phyloP scores from a whole-genome alignment of 345 rosid genomes.

The Citrus reticulata region DNA sequence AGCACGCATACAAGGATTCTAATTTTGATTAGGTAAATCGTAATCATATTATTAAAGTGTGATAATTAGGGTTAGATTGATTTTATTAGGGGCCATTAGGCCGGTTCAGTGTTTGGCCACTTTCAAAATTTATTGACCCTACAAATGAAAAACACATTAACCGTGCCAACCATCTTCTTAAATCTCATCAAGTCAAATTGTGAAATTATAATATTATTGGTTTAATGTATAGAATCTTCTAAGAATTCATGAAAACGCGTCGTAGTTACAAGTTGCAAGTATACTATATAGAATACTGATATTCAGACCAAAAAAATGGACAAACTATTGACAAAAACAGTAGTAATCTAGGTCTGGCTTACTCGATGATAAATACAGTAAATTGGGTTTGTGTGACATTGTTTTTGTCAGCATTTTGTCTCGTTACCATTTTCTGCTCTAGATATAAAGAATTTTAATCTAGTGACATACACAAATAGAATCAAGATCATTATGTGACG shows the following conservation, averaged over 20 bases:
- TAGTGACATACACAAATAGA: no score
- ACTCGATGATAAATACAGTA: no score
- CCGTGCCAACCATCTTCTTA: background rate
- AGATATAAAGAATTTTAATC: no score
- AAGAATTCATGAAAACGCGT: background rate
- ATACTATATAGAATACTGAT: no score
- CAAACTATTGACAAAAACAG: no score
- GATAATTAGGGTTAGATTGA: conserved; percentile 11
- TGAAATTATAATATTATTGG: background rate
- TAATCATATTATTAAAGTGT: background rate
- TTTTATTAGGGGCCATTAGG: conserved; percentile 12
- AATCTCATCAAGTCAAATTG: background rate
- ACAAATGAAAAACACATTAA: background rate
- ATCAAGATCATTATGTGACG: no score
- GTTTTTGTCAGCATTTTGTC: no score
- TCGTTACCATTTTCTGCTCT: no score
- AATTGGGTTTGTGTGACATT: no score
- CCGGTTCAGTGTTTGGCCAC: conserved; percentile 6
- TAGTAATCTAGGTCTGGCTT: no score
- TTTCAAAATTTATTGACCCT: conserved; percentile 3
- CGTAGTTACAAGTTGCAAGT: background rate
- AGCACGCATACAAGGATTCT: background rate
- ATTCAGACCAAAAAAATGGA: no score
- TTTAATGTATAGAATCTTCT: background rate
- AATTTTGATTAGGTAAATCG: conserved; percentile 6